phyloP scores from a whole-genome alignment of 805 yeast species.

The Wilhelminamyces savonicus region DNA sequence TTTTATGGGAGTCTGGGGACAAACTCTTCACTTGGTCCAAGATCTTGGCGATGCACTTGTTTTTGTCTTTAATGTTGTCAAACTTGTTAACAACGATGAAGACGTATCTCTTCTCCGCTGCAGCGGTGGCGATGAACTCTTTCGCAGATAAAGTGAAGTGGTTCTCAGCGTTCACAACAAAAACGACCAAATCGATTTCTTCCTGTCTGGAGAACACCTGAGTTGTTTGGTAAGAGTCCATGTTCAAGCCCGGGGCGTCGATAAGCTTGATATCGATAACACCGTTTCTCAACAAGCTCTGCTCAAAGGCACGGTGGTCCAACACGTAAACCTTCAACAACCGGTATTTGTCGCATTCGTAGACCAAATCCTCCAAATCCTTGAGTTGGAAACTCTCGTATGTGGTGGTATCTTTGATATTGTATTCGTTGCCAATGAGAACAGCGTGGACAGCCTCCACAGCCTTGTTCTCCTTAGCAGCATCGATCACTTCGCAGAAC shows the following conservation, averaged over 20 bases:
- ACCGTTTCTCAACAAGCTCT: conserved; percentile 78
- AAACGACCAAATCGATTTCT: conserved; percentile 92
- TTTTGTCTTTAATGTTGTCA: conserved; percentile 78
- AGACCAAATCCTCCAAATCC: conserved; percentile 64
- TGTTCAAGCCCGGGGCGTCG: conserved; percentile 95
- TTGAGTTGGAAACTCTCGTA: conserved; percentile 50
- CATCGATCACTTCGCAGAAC: conserved; percentile 90
- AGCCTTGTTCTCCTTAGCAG: conserved; percentile 58
- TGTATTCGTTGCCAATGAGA: conserved; percentile 47
- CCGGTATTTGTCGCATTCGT: conserved; percentile 63
- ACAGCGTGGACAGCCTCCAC: conserved; percentile 93
- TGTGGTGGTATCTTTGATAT: conserved; percentile 55
- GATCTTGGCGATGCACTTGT: conserved; percentile 69
- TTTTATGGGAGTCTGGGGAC: conserved; percentile 88
- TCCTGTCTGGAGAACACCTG: conserved; percentile 95
- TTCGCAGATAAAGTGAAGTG: conserved; percentile 92
- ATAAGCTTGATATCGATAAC: conserved; percentile 86
- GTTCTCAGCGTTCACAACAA: conserved; percentile 94
- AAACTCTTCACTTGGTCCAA: conserved; percentile 78
- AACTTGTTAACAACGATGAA: conserved; percentile 92
- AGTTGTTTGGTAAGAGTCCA: conserved; percentile 90
- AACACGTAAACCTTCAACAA: conserved; percentile 75
- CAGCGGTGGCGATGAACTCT: conserved; percentile 86
- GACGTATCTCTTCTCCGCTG: conserved; percentile 84
- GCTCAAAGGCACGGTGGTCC: conserved; percentile 62